Evolutionary conservation across 768 basidiomycete genomes (phyloP).

Genomic region (Boletus huronensis): DNA sequence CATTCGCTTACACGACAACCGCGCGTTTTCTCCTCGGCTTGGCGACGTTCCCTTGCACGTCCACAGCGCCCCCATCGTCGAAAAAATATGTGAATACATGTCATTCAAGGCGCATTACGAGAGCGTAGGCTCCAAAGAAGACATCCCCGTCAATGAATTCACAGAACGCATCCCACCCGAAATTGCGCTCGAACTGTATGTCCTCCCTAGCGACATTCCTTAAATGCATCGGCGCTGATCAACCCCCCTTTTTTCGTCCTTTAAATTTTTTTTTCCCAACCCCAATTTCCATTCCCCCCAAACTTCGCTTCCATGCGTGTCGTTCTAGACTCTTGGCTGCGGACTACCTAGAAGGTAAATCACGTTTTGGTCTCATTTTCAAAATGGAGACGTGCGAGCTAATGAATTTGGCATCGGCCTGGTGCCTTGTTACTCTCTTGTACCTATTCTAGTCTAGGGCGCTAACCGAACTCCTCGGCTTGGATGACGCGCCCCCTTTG

Average conservation of each 20-base stretch:
- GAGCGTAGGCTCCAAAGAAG: constrained; percentile 66
- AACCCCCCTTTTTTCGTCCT: neutral
- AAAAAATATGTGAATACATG: constrained; percentile 90
- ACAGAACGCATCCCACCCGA: constrained; percentile 82
- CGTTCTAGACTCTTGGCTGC: constrained; percentile 52
- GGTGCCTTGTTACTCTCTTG: constrained; percentile 4
- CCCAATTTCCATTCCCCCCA: neutral
- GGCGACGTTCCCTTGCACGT: neutral
- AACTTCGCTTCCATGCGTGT: neutral
- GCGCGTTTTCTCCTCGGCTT: neutral
- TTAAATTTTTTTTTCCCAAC: constrained; percentile 2
- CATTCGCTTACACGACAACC: neutral
- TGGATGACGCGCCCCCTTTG: neutral
- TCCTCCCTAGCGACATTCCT: constrained; percentile 16
- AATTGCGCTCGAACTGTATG: constrained; percentile 85
- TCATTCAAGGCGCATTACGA: constrained; percentile 79
- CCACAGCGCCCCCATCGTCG: constrained; percentile 63
- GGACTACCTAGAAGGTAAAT: constrained; percentile 61
- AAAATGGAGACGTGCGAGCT: constrained; percentile 13
- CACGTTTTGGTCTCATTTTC: constrained; percentile 10
- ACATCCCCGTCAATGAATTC: constrained; percentile 73
- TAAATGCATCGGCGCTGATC: constrained; percentile 12
- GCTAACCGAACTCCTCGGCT: neutral
- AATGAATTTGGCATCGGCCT: constrained; percentile 4
- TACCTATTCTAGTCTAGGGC: constrained; percentile 6